Evolutionary conservation across 2,329 filamentous ascomycete genomes (phyloP).

Genomic region (Ophiostoma triangulosporum): DNA sequence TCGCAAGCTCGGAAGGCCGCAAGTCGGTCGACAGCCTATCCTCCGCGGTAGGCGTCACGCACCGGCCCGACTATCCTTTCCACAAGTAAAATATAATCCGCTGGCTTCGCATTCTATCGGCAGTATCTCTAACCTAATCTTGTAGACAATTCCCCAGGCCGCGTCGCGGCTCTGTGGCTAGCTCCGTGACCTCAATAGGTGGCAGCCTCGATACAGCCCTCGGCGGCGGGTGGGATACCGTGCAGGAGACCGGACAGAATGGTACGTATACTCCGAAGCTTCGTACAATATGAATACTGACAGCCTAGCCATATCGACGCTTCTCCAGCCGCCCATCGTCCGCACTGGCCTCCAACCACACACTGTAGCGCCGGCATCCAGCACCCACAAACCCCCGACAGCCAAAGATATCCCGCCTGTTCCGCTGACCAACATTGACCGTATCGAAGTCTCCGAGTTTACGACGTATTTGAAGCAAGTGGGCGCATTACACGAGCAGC

Average conservation of each 20-base stretch:
- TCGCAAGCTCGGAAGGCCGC: conserved; percentile 41
- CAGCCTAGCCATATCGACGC: conserved; percentile 66
- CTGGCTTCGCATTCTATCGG: not conserved
- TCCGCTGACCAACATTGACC: conserved; percentile 73
- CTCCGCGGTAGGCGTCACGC: conserved; percentile 29
- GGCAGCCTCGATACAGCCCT: conserved; percentile 64
- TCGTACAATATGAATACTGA: not conserved
- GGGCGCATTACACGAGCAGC: conserved; percentile 74
- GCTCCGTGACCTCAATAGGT: conserved; percentile 77
- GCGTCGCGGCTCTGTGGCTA: conserved; percentile 70
- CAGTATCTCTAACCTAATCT: not conserved
- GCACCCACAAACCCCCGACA: conserved; percentile 69
- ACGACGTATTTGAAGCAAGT: conserved; percentile 75
- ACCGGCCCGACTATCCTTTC: conserved; percentile 43
- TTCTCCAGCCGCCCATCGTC: conserved; percentile 83
- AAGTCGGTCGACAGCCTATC: conserved; percentile 54
- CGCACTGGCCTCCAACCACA: conserved; percentile 77
- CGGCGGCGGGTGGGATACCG: conserved; percentile 35
- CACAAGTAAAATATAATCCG: conserved; percentile 32
- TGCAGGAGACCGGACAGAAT: conserved; percentile 69
- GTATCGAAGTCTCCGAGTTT: conserved; percentile 69
- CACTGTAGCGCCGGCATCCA: conserved; percentile 53
- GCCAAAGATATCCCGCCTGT: conserved; percentile 87
- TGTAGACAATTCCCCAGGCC: conserved; percentile 22
- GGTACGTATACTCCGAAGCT: conserved; percentile 32